phyloP scores from a whole-genome alignment of 179 eudicot species.

The Patellifolia procumbens region DNA sequence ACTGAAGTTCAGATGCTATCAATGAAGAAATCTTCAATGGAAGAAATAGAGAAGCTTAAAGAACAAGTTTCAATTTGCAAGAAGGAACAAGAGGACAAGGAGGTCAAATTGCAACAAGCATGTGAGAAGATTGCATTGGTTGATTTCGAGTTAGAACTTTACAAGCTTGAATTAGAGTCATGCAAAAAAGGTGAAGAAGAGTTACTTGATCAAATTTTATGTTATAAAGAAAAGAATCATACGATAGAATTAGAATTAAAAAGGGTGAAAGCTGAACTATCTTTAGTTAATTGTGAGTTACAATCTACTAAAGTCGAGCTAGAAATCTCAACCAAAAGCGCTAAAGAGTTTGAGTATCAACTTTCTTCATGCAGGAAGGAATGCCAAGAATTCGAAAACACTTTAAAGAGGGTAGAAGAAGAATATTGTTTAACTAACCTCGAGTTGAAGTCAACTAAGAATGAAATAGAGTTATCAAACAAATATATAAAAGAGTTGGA shows the following conservation, averaged over 20 bases:
- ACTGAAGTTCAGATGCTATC: conserved; percentile 7
- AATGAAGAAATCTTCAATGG: conserved; percentile 19
- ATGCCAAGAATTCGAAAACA: conserved; percentile 12
- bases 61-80: conserved; percentile 12
- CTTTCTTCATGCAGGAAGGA: conserved; percentile 6
- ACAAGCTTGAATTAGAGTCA: conserved; percentile 33
- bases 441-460: not conserved
- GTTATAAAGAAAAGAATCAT: conserved; percentile 10
- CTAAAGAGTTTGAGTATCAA: conserved; percentile 12
- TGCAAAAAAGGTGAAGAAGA: conserved; percentile 29
- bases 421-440: conserved; percentile 2
- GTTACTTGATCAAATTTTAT: conserved; percentile 23
- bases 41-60: conserved; percentile 24
- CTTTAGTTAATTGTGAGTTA: conserved; percentile 14
- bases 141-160: conserved; percentile 32
- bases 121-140: conserved; percentile 23
- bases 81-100: conserved; percentile 11
- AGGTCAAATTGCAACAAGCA: conserved; percentile 20
- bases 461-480: conserved; percentile 15
- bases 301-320: not conserved
- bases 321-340: not conserved
- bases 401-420: not conserved
- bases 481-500: conserved; percentile 17
- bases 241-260: conserved; percentile 13
- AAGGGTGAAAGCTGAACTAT: not conserved